These are phyloP conservation scores for Glycine tomentella DNA, from an alignment of 306 rosid species.

Conservation along the genomic window DNA sequence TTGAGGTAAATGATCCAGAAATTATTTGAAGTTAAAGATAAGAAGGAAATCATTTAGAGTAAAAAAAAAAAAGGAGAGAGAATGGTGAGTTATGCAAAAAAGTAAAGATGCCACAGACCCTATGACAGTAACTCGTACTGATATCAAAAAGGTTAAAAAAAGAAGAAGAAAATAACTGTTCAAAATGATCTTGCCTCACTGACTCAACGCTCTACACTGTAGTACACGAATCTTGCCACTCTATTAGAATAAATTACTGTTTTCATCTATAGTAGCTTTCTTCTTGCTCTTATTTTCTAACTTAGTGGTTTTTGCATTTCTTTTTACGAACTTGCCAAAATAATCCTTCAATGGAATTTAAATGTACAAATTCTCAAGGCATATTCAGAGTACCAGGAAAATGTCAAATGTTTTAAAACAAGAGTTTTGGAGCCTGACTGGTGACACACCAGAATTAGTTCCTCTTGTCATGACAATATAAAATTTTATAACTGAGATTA, in stretches of 20 bases:
- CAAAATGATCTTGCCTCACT: no score
- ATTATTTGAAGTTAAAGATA: constrained; percentile 3
- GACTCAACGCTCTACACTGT: no score
- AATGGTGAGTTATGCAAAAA: background rate
- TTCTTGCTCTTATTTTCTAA: background rate
- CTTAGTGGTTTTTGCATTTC: constrained; percentile 13
- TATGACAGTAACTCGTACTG: background rate
- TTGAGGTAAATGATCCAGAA: constrained; percentile 57
- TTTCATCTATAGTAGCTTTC: background rate
- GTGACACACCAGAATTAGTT: background rate
- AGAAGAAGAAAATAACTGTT: background rate
- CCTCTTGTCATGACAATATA: background rate
- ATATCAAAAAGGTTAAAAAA: background rate
- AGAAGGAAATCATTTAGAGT: background rate
- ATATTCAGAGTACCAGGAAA: background rate
- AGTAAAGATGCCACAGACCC: background rate
- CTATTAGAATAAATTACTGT: background rate
- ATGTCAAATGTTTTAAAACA: no score
- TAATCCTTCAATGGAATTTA: constrained; percentile 1
- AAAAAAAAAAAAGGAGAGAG: background rate
- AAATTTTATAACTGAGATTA: background rate
- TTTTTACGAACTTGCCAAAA: background rate
- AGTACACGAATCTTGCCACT: no score
- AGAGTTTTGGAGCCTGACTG: background rate
- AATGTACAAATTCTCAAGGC: background rate